Evolutionary conservation across 2,329 filamentous ascomycete genomes (phyloP).

Genomic region (Aspergillus sergii): DNA sequence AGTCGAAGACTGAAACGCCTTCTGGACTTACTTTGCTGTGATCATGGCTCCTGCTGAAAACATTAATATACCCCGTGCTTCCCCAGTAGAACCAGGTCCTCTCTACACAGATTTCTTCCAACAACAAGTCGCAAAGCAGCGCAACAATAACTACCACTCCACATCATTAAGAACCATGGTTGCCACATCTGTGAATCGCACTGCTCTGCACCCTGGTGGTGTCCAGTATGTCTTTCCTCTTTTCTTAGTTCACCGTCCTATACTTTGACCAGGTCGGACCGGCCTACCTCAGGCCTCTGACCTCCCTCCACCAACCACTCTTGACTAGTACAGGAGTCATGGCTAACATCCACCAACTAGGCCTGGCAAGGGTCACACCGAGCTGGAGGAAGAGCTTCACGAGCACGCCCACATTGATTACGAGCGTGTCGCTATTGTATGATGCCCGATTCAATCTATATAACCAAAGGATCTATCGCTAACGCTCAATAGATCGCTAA

Average conservation of each 20-base stretch:
- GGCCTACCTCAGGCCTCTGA: not conserved
- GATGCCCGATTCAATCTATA: conserved; percentile 32
- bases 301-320: not conserved
- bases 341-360: conserved; percentile 49
- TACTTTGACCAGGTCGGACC: not conserved
- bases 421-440: conserved; percentile 94
- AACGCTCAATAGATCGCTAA: conserved; percentile 67
- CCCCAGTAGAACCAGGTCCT: conserved; percentile 50
- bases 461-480: conserved; percentile 13
- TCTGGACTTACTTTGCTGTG: conserved; percentile 11
- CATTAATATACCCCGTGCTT: conserved; percentile 48
- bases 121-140: conserved; percentile 61
- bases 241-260: conserved; percentile 10
- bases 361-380: conserved; percentile 85
- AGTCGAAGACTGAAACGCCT: conserved; percentile 17
- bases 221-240: conserved; percentile 69
- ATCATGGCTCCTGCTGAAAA: conserved; percentile 39
- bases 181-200: conserved; percentile 77
- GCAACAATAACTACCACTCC: conserved; percentile 61
- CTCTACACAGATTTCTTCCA: conserved; percentile 59
- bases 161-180: conserved; percentile 57
- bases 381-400: conserved; percentile 96
- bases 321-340: not conserved
- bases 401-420: conserved; percentile 99
- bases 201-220: conserved; percentile 85